A percentile compares a stretch with the other conserved stretches of the same genome.
Conservation (phyloP, 1,284 basidiomycete species). For the Rhodotorula sp. region DNA sequence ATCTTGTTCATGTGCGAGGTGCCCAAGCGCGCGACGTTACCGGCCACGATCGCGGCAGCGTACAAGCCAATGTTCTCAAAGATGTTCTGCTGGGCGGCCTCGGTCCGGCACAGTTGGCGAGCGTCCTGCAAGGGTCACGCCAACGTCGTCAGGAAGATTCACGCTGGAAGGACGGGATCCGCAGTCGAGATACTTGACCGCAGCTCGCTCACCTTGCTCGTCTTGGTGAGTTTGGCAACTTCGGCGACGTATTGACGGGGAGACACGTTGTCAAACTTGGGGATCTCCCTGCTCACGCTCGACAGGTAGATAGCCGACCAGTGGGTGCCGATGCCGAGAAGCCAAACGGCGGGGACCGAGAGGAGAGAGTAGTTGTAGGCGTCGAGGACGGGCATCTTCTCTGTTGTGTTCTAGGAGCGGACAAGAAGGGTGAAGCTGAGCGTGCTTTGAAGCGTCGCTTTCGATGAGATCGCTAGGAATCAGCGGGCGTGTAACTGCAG, state of each 20-base stretch:
- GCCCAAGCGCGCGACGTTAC: constrained; percentile 23
- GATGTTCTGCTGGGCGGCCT: constrained; percentile 25
- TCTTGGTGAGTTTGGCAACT: constrained; percentile 11
- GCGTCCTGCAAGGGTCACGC: constrained; percentile 2
- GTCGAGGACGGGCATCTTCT: constrained; percentile 8
- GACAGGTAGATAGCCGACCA: constrained; percentile 17
- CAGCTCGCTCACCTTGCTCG: background rate
- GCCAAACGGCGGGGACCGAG: constrained; percentile 23
- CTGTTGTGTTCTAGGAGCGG: background rate
- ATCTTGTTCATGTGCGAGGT: constrained; percentile 17
- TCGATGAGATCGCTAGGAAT: no score
- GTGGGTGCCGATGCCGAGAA: constrained; percentile 7
- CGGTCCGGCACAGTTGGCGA: constrained; percentile 9
- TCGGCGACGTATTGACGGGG: constrained; percentile 18
- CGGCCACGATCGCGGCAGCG: constrained; percentile 19
- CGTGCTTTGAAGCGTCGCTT: background rate
- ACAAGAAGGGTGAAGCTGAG: background rate
- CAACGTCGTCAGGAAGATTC: background rate
- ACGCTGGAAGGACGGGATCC: background rate
- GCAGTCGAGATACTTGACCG: background rate
- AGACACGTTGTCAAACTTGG: constrained; percentile 23
- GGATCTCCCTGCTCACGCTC: constrained; percentile 13
- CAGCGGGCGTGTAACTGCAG: no score
- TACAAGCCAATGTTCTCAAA: constrained; percentile 18
- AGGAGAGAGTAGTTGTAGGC: constrained; percentile 28